phyloP scores from a whole-genome alignment of 164 flowering plant genomes.

The Vitis amurensis region DNA sequence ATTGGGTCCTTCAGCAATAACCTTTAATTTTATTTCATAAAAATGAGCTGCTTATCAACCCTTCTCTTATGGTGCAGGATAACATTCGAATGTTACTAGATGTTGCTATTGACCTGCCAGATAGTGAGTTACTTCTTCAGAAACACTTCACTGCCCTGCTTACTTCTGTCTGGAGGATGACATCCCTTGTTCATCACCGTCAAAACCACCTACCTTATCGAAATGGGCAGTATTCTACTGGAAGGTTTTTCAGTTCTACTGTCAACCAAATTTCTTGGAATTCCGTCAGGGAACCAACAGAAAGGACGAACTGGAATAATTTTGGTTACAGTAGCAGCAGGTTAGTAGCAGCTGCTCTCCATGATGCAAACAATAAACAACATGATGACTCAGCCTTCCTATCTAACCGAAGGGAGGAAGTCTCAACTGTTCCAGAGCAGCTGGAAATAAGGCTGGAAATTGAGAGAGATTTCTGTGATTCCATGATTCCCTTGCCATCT shows the following conservation, averaged over 20 bases:
- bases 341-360: slow-evolving; percentile 66
- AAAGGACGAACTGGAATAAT: slow-evolving; percentile 38
- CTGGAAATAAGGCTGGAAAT: slow-evolving; percentile 71
- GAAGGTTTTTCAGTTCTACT: slow-evolving; percentile 23
- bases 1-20: too few species aligned
- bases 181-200: slow-evolving; percentile 20
- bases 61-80: slow-evolving; percentile 51
- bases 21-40: neutral
- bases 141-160: slow-evolving; percentile 89
- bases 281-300: slow-evolving; percentile 24
- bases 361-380: slow-evolving; percentile 27
- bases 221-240: slow-evolving; percentile 32
- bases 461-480: slow-evolving; percentile 30
- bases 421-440: slow-evolving; percentile 30
- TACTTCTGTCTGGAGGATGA: slow-evolving; percentile 74
- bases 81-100: slow-evolving; percentile 60
- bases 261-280: slow-evolving; percentile 25
- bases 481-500: slow-evolving; percentile 45
- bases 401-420: slow-evolving; percentile 35
- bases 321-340: slow-evolving; percentile 42
- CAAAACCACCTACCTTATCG: slow-evolving; percentile 29
- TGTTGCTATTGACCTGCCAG: slow-evolving; percentile 62
- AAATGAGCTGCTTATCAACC: neutral
- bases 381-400: slow-evolving; percentile 24
- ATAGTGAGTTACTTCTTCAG: slow-evolving; percentile 78